phyloP scores from a whole-genome alignment of 1,139 yeast species.

The Yamadazyma mexicana region DNA sequence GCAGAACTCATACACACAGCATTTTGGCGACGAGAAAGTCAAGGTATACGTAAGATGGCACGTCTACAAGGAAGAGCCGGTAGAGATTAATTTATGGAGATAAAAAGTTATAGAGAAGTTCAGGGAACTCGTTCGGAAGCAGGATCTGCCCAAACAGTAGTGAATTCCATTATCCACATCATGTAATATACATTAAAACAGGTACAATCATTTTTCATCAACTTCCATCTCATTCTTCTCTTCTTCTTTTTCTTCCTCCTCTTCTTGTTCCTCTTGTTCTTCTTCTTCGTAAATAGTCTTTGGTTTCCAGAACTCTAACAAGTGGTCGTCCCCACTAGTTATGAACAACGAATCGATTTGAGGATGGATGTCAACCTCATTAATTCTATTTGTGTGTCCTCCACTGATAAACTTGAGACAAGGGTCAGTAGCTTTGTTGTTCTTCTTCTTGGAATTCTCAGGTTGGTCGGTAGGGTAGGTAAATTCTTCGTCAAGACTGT shows the following conservation, averaged over 20 bases:
- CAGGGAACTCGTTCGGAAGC: neutral
- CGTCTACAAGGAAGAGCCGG: conserved; percentile 15
- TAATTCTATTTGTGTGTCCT: conserved; percentile 56
- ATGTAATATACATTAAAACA: conserved; percentile 1
- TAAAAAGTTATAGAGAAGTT: neutral
- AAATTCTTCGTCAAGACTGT: conserved; percentile 45
- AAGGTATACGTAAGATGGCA: conserved; percentile 15
- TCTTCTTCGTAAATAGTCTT: conserved; percentile 40
- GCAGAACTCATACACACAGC: conserved; percentile 9
- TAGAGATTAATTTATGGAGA: conserved; percentile 11
- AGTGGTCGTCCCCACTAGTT: conserved; percentile 53
- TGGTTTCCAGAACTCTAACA: conserved; percentile 57
- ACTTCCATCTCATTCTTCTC: conserved; percentile 19
- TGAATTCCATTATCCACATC: neutral
- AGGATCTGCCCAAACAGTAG: too few species aligned
- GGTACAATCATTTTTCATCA: conserved; percentile 8
- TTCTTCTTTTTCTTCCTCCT: conserved; percentile 28
- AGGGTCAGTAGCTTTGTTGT: conserved; percentile 52
- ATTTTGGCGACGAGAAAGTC: conserved; percentile 2
- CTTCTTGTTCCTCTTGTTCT: conserved; percentile 42
- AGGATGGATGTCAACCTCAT: conserved; percentile 54
- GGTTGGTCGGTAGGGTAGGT: conserved; percentile 29
- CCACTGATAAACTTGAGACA: conserved; percentile 59
- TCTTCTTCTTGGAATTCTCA: conserved; percentile 20
- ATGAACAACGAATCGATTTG: conserved; percentile 38